Evolutionary conservation across 1,284 basidiomycete species (phyloP), one percentile per base, ranked within the genome.

Genomic region (Sparassis latifolia): DNA sequence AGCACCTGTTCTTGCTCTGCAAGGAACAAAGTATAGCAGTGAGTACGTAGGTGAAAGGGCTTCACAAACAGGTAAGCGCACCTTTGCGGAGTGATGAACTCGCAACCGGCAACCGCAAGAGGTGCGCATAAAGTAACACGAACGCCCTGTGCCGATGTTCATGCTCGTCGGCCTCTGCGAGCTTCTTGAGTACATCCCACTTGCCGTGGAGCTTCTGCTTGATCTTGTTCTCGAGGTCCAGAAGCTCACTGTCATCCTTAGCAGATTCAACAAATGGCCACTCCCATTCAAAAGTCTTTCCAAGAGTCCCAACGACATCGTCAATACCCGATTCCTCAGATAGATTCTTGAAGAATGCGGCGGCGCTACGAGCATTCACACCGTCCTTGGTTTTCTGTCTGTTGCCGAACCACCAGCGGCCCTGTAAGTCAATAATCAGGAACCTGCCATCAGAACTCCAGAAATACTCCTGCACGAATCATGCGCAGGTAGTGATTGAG

Each of bases 371-470:
- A 45, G 88, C 85, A 56, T 92, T 76, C 48, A 98, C 79, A 42
- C 93, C 92, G 61, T 99, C 97, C 67, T 97, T 97, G 32, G 97
- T 99, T 66, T 84, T 86, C 56, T 85, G 79, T 50, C 91, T 80
- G 59, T 87, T 92, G 12, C 93, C 92, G 66, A 98, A 99, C 97
- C 97, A 99, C 97, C 97, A 99, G 49, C 84, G 81, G 27, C 92
- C 90, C 84, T 87, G 57, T 20, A 20, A 20, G 20, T 20, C 20
- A 20, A 39, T 33, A 20, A 52, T n/a, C 31, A 10, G n/a, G 27
- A 50, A 42, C 30, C 20, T 20, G 20, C 20, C 20, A 20, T 20
- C 20, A 20, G 20, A 20, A 20, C 20, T 20, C 20, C 20, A 20
- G 20, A 20, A 20, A 20, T 20, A 20, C 20, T 20, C 20, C 20